These are phyloP conservation scores for Corchorus olitorius DNA, from an alignment of 345 rosid species.

Conservation along the genomic window DNA sequence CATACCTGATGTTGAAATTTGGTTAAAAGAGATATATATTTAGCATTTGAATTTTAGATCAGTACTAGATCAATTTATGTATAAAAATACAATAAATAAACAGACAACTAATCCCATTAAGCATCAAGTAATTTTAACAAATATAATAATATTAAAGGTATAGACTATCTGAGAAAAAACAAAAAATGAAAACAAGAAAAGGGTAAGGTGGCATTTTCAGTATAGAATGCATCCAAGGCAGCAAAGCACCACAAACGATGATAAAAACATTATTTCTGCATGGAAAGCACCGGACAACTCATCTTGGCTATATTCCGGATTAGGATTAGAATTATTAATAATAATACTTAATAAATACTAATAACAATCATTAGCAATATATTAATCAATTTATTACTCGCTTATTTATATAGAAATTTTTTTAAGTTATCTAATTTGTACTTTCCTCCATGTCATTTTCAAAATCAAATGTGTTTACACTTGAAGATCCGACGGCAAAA, in stretches of 20 bases:
- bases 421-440: background rate
- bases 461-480: background rate
- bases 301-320: background rate
- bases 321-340: background rate
- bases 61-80: background rate
- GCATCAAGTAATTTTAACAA: background rate
- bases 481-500: background rate
- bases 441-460: slow-evolving; percentile 8
- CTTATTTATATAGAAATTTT: background rate
- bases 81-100: background rate
- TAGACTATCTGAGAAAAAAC: background rate
- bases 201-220: slow-evolving; percentile 7
- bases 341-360: background rate
- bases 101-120: background rate
- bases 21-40: background rate
- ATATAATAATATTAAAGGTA: background rate
- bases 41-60: background rate
- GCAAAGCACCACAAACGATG: background rate
- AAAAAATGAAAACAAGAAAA: background rate
- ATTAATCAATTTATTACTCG: background rate
- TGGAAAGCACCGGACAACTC: slow-evolving; percentile 17
- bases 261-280: background rate
- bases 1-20: background rate
- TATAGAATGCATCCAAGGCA: slow-evolving; percentile 9
- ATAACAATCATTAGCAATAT: background rate